These are phyloP conservation scores for Geranomyces michiganensis DNA, from an alignment of 192 early-diverging fungal species.

Conservation along the genomic window DNA sequence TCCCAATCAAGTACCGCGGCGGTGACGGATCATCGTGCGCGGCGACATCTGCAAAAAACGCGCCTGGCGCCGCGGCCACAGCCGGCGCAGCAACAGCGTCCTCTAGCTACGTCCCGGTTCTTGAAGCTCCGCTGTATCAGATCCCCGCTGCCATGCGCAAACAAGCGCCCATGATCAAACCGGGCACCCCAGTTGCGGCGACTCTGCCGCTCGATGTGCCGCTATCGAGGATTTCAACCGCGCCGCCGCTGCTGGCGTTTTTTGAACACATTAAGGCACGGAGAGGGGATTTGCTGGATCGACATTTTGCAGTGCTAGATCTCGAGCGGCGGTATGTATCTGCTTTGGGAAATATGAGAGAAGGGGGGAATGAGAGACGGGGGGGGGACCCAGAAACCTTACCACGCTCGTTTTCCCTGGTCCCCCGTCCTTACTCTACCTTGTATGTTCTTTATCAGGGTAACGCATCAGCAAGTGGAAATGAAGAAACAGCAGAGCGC, in stretches of 20 bases:
- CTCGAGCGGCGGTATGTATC: slow-evolving; percentile 13
- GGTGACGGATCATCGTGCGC: neutral
- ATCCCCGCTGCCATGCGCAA: slow-evolving; percentile 16
- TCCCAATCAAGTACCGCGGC: neutral
- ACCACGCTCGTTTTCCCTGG: neutral
- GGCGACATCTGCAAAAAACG: neutral
- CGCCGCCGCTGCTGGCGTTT: slow-evolving; percentile 18
- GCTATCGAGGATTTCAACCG: neutral
- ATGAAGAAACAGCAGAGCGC: slow-evolving; percentile 25
- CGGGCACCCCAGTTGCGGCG: neutral
- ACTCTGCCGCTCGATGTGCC: neutral
- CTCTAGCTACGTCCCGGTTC: slow-evolving; percentile 3
- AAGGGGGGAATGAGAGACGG: too few relatives aligned
- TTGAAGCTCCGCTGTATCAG: slow-evolving; percentile 4
- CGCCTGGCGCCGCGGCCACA: too few relatives aligned
- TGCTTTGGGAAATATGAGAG: too few relatives aligned
- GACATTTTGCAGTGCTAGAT: slow-evolving; percentile 12
- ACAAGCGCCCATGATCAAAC: neutral
- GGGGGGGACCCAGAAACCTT: too few relatives aligned
- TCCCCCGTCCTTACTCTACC: neutral
- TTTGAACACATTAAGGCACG: slow-evolving; percentile 27
- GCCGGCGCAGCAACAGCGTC: neutral
- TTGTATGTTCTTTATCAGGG: slow-evolving; percentile 12
- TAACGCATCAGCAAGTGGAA: slow-evolving; percentile 46
- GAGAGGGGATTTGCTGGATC: neutral